A percentile compares a stretch with the other conserved stretches of the same genome.
Conservation (phyloP, 2,329 filamentous ascomycete species). For the Xylariaceae sp. region DNA sequence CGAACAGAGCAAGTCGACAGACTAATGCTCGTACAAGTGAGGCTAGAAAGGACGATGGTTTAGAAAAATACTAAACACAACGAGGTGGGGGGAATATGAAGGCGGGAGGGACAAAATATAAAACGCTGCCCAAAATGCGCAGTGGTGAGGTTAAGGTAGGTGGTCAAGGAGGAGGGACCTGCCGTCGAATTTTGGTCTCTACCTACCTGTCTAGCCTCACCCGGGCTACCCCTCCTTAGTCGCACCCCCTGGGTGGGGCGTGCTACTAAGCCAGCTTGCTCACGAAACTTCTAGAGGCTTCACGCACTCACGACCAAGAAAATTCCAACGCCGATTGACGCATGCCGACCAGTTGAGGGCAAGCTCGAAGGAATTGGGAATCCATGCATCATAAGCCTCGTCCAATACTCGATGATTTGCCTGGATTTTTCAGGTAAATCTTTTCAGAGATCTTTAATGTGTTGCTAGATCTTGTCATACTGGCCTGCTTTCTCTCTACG, state of each 20-base stretch:
- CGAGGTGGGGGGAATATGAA: conserved; percentile 4
- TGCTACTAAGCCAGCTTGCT: neutral
- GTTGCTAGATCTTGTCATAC: too few relatives aligned
- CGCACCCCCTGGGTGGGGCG: conserved; percentile 18
- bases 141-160: conserved; percentile 20
- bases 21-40: conserved; percentile 4
- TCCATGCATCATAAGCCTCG: conserved; percentile 8
- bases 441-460: neutral
- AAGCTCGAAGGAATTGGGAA: neutral
- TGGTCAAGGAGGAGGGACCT: conserved; percentile 10
- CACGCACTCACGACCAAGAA: conserved; percentile 14
- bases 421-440: neutral
- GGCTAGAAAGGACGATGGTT: neutral
- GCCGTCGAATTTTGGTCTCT: conserved; percentile 13
- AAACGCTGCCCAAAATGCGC: conserved; percentile 30
- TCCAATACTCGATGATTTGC: neutral
- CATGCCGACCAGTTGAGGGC: conserved; percentile 4
- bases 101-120: conserved; percentile 8
- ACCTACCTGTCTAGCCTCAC: conserved; percentile 15
- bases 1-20: conserved; percentile 6
- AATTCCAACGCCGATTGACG: conserved; percentile 5
- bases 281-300: conserved; percentile 31
- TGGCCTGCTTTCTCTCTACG: too few relatives aligned
- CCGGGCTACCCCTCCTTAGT: conserved; percentile 25
- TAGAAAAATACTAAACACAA: conserved; percentile 2